Evolutionary conservation across 2,329 filamentous ascomycete genomes (phyloP), one percentile per base, ranked within the genome.

Genomic region (Ilyonectria sp.): DNA sequence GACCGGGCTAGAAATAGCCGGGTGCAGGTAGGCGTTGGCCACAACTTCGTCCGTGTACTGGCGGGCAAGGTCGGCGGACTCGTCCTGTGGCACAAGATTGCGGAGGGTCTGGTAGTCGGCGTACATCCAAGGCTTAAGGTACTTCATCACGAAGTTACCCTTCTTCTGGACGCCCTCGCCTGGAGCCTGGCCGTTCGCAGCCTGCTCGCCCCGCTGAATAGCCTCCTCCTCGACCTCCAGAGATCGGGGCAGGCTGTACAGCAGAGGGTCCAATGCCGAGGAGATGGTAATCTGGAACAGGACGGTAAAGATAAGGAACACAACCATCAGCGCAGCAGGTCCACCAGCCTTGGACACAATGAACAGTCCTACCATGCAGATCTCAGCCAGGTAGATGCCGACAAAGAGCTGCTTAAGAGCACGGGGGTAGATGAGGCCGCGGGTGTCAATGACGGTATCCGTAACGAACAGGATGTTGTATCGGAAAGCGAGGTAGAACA

Each of bases 401-500:
- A 91, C 89, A 49, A 95, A 89, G 35, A 96, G 87, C 69, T 98
- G 95, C 84, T 97, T 94, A 49, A 98, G 86, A 6, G 94, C 95
- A 26, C 94, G 92, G 1, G 94, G 92, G 78, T 97, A 98, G 75
- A 94, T 91, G 23, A 95, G 90, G 55, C 96, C 95, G 76, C 94
- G 94, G 54, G 94, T 97, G 77, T 98, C 95, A 70, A 97, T 90
- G 69, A 90, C 85, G 13, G 92, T 88, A 72, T 94, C 92, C 54
- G 90, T 91, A 15, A 96, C 93, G 78, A 93, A 97, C 23, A 97
- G 85, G 60, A 97, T 81, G 81, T 95, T 95, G 86, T 97, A 97
- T 43, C 93, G 89, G 83, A 94, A 97, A 60, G 93, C 92, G 59
- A 94, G 86, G 80, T 97, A 96, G 83, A 97, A 93, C 55, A 97